Percentiles rank a stretch among this genome's conserved stretches.
Conservation (phyloP, 768 basidiomycete genomes). For the Crepidotus variabilis region DNA sequence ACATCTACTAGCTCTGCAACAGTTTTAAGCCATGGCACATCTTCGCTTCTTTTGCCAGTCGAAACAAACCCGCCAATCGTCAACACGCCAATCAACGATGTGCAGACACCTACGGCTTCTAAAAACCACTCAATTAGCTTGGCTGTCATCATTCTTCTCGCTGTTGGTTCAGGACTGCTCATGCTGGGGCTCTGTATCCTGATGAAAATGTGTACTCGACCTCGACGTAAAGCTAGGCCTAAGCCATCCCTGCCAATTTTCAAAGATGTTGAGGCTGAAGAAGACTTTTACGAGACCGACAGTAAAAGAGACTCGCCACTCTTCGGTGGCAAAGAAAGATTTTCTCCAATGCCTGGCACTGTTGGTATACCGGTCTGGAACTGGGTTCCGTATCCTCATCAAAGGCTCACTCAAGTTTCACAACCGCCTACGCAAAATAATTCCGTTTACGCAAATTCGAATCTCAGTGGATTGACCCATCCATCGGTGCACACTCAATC, state of each 20-base stretch:
- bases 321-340: conserved; percentile 71
- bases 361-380: conserved; percentile 44
- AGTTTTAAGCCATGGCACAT: neutral
- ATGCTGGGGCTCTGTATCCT: conserved; percentile 46
- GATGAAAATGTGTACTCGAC: conserved; percentile 44
- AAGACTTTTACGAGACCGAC: conserved; percentile 31
- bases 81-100: conserved; percentile 11
- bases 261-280: conserved; percentile 49
- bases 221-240: conserved; percentile 48
- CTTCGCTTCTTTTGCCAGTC: conserved; percentile 8
- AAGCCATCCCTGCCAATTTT: conserved; percentile 76
- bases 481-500: neutral
- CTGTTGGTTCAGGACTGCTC: conserved; percentile 46
- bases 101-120: conserved; percentile 5
- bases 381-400: conserved; percentile 53
- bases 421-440: conserved; percentile 12
- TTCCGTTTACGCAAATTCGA: neutral
- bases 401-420: conserved; percentile 18
- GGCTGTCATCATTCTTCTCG: conserved; percentile 48
- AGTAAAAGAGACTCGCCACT: conserved; percentile 58
- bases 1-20: conserved; percentile 7
- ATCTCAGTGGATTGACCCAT: neutral
- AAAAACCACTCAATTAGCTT: conserved; percentile 39
- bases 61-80: conserved; percentile 5
- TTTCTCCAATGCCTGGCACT: conserved; percentile 40